Evolutionary conservation across 164 flowering plant genomes (phyloP).

Genomic region (Cinnamomum chago): DNA sequence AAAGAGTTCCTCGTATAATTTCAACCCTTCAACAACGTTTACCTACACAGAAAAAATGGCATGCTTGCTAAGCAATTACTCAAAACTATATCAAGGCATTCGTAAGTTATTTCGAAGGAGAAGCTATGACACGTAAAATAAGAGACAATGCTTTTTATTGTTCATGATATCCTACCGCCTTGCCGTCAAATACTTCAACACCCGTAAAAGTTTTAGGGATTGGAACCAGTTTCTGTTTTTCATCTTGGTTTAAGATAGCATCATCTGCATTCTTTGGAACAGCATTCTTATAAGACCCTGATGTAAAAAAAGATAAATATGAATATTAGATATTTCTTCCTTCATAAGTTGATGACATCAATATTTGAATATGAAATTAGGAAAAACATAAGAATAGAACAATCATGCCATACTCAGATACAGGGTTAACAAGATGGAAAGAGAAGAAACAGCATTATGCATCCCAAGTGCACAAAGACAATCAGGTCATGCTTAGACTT

Average conservation of each 20-base stretch:
- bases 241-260: slow-evolving; percentile 24
- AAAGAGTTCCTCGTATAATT: slow-evolving; percentile 51
- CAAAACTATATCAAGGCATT: not conserved
- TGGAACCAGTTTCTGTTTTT: slow-evolving; percentile 25
- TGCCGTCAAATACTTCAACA: slow-evolving; percentile 60
- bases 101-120: not conserved
- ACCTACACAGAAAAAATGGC: slow-evolving; percentile 33
- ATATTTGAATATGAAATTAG: not conserved
- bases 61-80: not conserved
- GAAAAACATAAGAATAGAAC: not conserved
- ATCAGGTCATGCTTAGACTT: no score
- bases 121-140: not conserved
- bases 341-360: not conserved
- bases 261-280: slow-evolving; percentile 27
- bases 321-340: not conserved
- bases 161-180: slow-evolving; percentile 36
- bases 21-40: slow-evolving; percentile 75
- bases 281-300: slow-evolving; percentile 23
- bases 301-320: not conserved
- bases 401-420: no score
- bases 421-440: no score
- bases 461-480: no score
- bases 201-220: slow-evolving; percentile 53
- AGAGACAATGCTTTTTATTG: not conserved
- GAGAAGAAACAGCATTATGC: no score